Conservation (phyloP, 768 basidiomycete species). For the Leccinellum luteum region DNA sequence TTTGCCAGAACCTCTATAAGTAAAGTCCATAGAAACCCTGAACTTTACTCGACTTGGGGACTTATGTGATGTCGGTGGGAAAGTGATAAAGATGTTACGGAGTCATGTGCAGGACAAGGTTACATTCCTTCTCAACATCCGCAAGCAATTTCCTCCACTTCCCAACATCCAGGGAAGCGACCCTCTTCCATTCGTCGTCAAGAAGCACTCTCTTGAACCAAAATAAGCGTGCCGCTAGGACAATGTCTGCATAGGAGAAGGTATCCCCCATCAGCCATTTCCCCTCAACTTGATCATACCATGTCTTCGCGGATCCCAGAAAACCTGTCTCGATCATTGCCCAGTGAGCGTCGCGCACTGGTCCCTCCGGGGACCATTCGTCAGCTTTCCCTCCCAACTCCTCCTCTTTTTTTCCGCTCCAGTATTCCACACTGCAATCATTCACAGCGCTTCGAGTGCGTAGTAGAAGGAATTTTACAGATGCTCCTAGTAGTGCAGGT, state of each 20-base stretch:
- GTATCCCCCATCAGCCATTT: not conserved
- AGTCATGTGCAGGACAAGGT: not conserved
- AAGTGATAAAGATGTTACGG: not conserved
- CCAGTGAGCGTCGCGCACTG: not conserved
- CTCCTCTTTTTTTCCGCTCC: conserved; percentile 26
- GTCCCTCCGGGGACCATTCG: not conserved
- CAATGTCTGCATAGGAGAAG: conserved; percentile 31
- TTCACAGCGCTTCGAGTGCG: not conserved
- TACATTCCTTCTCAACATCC: conserved; percentile 29
- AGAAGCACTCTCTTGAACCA: conserved; percentile 20
- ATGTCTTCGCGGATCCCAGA: not conserved
- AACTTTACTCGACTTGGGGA: not conserved
- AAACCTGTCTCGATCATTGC: conserved; percentile 10
- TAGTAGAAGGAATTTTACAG: conserved; percentile 11
- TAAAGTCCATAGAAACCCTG: not conserved
- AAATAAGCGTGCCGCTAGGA: conserved; percentile 15
- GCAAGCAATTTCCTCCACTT: conserved; percentile 25
- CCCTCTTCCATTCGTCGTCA: conserved; percentile 26
- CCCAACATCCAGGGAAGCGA: conserved; percentile 24
- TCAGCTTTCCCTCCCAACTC: not conserved
- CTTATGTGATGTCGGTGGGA: not conserved
- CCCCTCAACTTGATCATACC: not conserved
- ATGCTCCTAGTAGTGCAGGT: not conserved
- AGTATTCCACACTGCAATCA: conserved; percentile 28
- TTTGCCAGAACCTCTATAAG: not conserved